Conservation (phyloP, 1,284 basidiomycete genomes). For the Trichosporon asahii region DNA sequence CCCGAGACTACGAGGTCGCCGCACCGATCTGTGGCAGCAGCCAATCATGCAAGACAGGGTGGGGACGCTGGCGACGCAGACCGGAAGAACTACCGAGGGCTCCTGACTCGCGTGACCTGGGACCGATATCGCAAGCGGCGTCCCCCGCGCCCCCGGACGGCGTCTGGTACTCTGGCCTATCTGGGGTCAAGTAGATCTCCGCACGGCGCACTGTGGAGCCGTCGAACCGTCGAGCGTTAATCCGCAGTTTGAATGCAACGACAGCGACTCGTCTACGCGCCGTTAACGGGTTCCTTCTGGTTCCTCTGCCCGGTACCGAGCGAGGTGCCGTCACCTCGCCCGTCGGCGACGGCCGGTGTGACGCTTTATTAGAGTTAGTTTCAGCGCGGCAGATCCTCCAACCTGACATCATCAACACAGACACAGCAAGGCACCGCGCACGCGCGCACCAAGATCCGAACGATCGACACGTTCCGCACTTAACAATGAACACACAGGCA, state of each 20-base stretch:
- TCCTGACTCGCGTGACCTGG: constrained; percentile 1
- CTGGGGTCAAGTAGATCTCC: neutral
- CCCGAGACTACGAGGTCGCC: neutral
- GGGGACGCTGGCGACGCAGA: neutral
- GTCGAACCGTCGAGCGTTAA: neutral
- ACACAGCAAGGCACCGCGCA: neutral
- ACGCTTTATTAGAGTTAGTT: neutral
- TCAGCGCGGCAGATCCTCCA: neutral
- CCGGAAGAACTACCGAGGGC: neutral
- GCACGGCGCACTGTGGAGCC: neutral
- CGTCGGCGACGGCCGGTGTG: neutral
- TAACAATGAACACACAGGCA: neutral
- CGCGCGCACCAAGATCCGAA: neutral
- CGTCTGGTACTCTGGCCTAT: no score
- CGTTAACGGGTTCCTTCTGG: neutral
- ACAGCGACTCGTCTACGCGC: neutral
- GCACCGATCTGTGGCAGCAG: neutral
- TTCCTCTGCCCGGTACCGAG: neutral
- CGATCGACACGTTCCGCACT: neutral
- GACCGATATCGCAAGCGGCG: neutral
- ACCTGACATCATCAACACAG: neutral
- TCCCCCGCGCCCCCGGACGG: neutral
- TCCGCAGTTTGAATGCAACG: neutral
- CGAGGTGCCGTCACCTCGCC: no score
- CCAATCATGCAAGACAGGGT: neutral